Evolutionary conservation across 768 basidiomycete genomes (phyloP).

Genomic region (Flagelloscypha sp.): DNA sequence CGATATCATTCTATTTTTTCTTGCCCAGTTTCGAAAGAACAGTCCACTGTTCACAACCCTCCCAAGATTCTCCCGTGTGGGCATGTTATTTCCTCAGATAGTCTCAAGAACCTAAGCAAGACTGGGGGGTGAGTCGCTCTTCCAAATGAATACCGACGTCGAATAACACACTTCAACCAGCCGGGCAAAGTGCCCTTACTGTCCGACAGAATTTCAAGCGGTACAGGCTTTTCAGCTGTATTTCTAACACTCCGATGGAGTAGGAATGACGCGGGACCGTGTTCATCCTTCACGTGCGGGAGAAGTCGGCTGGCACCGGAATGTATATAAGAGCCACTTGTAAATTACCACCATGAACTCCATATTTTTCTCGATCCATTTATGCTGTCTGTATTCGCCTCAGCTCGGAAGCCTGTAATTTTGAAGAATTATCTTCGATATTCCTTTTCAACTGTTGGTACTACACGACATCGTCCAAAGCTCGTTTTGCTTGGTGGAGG

Average conservation of each 20-base stretch:
- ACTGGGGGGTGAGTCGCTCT: constrained; percentile 59
- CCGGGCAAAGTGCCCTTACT: constrained; percentile 94
- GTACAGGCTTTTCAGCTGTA: constrained; percentile 52
- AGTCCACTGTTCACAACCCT: constrained; percentile 86
- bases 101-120: constrained; percentile 83
- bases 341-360: too few relatives aligned
- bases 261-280: too few relatives aligned
- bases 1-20: constrained; percentile 96
- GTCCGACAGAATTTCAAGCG: constrained; percentile 70
- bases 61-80: constrained; percentile 98
- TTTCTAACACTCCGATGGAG: too few relatives aligned
- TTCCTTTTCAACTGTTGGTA: too few relatives aligned
- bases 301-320: too few relatives aligned
- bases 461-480: too few relatives aligned
- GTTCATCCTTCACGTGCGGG: too few relatives aligned
- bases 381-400: too few relatives aligned
- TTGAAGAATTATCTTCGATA: too few relatives aligned
- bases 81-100: constrained; percentile 91
- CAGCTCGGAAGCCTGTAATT: too few relatives aligned
- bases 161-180: constrained; percentile 29
- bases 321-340: too few relatives aligned
- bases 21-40: constrained; percentile 97
- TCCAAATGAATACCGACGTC: constrained; percentile 2
- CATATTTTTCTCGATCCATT: too few relatives aligned
- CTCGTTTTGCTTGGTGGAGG: constrained; percentile 70